These are phyloP conservation scores for Lyophyllum semitale DNA, from an alignment of 768 basidiomycete species.

Conservation along the genomic window DNA sequence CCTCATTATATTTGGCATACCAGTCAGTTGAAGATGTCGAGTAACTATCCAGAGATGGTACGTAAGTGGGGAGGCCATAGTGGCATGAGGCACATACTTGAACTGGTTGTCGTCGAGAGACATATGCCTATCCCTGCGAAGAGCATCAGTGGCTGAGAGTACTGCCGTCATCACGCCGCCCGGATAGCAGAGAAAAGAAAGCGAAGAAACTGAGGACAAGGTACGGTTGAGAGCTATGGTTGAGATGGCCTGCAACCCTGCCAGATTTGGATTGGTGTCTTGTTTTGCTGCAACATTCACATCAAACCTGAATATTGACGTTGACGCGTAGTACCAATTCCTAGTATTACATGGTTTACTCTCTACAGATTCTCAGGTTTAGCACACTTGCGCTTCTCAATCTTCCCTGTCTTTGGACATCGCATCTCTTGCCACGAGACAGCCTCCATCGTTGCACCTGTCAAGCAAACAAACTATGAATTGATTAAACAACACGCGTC, in stretches of 20 bases:
- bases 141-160: conserved; percentile 57
- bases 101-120: conserved; percentile 67
- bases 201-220: conserved; percentile 9
- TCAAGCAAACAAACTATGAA: background rate
- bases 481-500: background rate
- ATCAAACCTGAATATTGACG: background rate
- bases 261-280: conserved; percentile 16
- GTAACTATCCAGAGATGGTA: conserved; percentile 42
- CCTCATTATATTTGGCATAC: conserved; percentile 79
- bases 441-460: conserved; percentile 82
- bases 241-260: conserved; percentile 9
- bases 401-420: conserved; percentile 75
- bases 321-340: background rate
- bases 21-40: conserved; percentile 62
- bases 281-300: conserved; percentile 5
- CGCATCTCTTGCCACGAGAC: conserved; percentile 93
- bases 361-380: conserved; percentile 69
- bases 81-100: conserved; percentile 41
- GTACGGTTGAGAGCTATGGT: conserved; percentile 1
- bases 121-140: conserved; percentile 62
- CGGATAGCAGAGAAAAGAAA: conserved; percentile 7
- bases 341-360: background rate
- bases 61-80: conserved; percentile 16
- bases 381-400: conserved; percentile 85
- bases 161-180: conserved; percentile 58